These are phyloP conservation scores for Yamadazyma takamatsuzukensis DNA, from an alignment of 805 yeast genomes.

Conservation along the genomic window DNA sequence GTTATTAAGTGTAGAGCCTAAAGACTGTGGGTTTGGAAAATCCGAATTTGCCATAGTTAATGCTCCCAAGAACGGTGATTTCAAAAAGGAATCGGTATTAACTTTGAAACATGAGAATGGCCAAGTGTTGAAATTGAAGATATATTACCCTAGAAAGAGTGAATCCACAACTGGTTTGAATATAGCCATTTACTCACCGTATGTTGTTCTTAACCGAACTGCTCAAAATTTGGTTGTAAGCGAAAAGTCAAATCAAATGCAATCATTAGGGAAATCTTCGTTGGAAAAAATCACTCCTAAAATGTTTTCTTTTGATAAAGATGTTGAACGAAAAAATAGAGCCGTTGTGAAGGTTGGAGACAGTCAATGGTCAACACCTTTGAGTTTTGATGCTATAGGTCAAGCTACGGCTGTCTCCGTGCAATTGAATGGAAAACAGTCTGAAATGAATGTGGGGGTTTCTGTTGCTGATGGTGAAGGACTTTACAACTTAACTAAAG, in stretches of 20 bases:
- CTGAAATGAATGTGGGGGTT: slow-evolving; percentile 74
- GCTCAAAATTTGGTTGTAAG: slow-evolving; percentile 59
- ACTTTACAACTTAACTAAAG: slow-evolving; percentile 69
- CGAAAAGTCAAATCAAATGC: slow-evolving; percentile 49
- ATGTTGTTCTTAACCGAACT: slow-evolving; percentile 77
- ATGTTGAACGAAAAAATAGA: slow-evolving; percentile 56
- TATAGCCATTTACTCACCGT: slow-evolving; percentile 77
- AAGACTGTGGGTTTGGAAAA: slow-evolving; percentile 55
- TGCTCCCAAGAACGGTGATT: slow-evolving; percentile 49
- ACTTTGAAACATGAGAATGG: slow-evolving; percentile 58
- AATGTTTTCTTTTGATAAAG: slow-evolving; percentile 79
- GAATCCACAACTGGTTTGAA: slow-evolving; percentile 57
- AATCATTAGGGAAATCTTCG: slow-evolving; percentile 42
- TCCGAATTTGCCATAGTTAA: slow-evolving; percentile 77
- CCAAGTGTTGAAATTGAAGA: slow-evolving; percentile 57
- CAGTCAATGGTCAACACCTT: slow-evolving; percentile 66
- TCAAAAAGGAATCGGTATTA: slow-evolving; percentile 53
- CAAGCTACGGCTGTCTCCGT: slow-evolving; percentile 57
- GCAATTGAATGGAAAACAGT: slow-evolving; percentile 45
- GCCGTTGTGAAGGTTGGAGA: slow-evolving; percentile 65
- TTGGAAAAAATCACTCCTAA: slow-evolving; percentile 44
- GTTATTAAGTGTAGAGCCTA: slow-evolving; percentile 65
- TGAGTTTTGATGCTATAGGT: slow-evolving; percentile 89
- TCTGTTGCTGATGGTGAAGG: slow-evolving; percentile 82
- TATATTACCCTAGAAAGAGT: slow-evolving; percentile 57